phyloP scores from a whole-genome alignment of 495 filamentous ascomycete species.

The Trichoderma gamsii region DNA sequence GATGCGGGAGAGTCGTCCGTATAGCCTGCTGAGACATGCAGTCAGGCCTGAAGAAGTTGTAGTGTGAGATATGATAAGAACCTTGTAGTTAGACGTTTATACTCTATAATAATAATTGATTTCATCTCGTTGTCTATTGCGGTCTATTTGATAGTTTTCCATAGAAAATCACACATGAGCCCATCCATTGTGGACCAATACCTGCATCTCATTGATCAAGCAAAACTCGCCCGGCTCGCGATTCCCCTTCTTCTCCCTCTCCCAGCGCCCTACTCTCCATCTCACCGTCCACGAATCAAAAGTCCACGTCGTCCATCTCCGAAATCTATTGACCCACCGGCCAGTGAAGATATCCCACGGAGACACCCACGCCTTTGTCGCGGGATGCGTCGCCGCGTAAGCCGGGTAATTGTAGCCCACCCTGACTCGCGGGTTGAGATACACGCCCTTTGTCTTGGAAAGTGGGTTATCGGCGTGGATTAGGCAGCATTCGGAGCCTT shows the following conservation, averaged over 20 bases:
- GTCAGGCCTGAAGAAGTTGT: not conserved
- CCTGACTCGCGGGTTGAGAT: conserved; percentile 69
- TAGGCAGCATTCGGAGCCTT: conserved; percentile 78
- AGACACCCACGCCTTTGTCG: conserved; percentile 34
- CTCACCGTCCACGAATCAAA: conserved; percentile 27
- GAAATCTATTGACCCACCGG: conserved; percentile 54
- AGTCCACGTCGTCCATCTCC: conserved; percentile 42
- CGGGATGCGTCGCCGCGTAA: conserved; percentile 45
- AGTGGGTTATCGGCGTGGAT: conserved; percentile 70
- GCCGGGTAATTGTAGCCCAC: conserved; percentile 61
- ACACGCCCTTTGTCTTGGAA: conserved; percentile 54
- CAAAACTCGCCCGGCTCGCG: conserved; percentile 57
- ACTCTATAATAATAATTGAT: too few species aligned
- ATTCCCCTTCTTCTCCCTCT: conserved; percentile 31
- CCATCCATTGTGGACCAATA: conserved; percentile 70
- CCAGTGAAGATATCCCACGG: conserved; percentile 32
- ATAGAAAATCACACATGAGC: conserved; percentile 51
- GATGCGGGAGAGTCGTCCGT: not conserved
- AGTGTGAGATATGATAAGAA: not conserved
- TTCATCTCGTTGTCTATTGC: not conserved
- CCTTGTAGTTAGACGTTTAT: too few species aligned
- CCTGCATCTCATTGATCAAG: conserved; percentile 80
- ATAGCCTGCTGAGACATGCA: not conserved
- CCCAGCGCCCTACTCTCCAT: conserved; percentile 34
- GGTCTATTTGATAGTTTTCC: not conserved